Evolutionary conservation across 2,329 filamentous ascomycete genomes (phyloP).

Genomic region (Westerdykella sp.): DNA sequence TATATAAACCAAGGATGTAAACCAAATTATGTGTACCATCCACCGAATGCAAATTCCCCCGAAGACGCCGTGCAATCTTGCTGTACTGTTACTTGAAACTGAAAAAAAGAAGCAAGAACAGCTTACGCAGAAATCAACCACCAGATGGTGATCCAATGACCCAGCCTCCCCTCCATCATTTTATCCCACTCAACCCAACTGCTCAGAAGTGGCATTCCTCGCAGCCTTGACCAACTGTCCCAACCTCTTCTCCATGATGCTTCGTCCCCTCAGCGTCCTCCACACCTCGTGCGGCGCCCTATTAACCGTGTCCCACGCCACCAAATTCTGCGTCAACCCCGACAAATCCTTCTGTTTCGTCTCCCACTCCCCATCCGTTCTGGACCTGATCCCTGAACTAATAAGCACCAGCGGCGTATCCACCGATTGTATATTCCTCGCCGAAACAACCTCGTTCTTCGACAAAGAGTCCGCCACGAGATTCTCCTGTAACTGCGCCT

Average conservation of each 20-base stretch:
- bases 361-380: constrained; percentile 66
- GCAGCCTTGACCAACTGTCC: constrained; percentile 55
- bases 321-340: constrained; percentile 68
- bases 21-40: too few relatives aligned
- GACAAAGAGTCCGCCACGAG: constrained; percentile 80
- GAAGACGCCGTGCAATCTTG: too few relatives aligned
- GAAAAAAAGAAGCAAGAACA: too few relatives aligned
- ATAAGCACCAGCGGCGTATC: constrained; percentile 72
- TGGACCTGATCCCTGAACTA: constrained; percentile 69
- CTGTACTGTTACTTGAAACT: too few relatives aligned
- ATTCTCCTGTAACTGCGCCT: constrained; percentile 87
- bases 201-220: constrained; percentile 2
- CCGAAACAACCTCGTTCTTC: constrained; percentile 72
- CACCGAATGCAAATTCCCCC: too few relatives aligned
- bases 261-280: constrained; percentile 64
- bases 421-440: constrained; percentile 70
- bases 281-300: constrained; percentile 83
- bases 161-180: too few relatives aligned
- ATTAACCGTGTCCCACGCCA: constrained; percentile 80
- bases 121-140: too few relatives aligned
- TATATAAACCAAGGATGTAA: too few relatives aligned
- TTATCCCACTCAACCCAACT: too few relatives aligned
- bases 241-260: constrained; percentile 72
- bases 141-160: too few relatives aligned
- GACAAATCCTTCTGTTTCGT: constrained; percentile 79